Evolutionary conservation across 2,329 filamentous ascomycete genomes (phyloP).

Genomic region (Exutisphaerella laricina): DNA sequence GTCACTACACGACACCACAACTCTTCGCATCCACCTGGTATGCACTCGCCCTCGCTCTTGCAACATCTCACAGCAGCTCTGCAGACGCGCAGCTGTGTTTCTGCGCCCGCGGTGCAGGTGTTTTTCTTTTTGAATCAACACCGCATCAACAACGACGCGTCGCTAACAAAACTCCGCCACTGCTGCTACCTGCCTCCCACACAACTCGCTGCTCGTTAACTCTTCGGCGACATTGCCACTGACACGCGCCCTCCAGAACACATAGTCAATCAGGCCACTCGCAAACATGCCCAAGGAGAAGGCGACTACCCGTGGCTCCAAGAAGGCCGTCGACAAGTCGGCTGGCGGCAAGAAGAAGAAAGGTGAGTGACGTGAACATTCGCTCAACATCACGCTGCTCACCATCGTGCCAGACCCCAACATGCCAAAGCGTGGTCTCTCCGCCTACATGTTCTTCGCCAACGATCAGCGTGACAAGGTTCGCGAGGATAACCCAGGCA

Average conservation of each 20-base stretch:
- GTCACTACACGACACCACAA: neutral
- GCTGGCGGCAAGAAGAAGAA: conserved; percentile 64
- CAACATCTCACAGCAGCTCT: neutral
- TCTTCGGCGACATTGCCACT: neutral
- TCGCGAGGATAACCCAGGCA: conserved; percentile 95
- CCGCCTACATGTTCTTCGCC: conserved; percentile 99
- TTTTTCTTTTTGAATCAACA: neutral
- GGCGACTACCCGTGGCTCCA: conserved; percentile 55
- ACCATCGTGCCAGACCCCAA: conserved; percentile 66
- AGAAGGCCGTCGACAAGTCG: conserved; percentile 39
- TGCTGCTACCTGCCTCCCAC: neutral
- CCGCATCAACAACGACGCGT: neutral
- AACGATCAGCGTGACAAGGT: conserved; percentile 99
- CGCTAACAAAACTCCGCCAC: neutral
- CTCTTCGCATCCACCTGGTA: no score
- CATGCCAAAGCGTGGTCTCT: conserved; percentile 97
- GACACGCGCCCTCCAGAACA: neutral
- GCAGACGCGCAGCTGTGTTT: neutral
- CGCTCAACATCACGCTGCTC: conserved; percentile 10
- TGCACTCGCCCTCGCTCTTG: neutral
- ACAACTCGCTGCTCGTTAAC: neutral
- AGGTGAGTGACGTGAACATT: conserved; percentile 45
- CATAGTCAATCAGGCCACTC: conserved; percentile 8
- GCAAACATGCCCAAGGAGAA: conserved; percentile 64
- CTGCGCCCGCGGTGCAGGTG: neutral